Evolutionary conservation across 176 grass and related monocot genomes (phyloP).

Genomic region (Ampelocalamus luodianensis): DNA sequence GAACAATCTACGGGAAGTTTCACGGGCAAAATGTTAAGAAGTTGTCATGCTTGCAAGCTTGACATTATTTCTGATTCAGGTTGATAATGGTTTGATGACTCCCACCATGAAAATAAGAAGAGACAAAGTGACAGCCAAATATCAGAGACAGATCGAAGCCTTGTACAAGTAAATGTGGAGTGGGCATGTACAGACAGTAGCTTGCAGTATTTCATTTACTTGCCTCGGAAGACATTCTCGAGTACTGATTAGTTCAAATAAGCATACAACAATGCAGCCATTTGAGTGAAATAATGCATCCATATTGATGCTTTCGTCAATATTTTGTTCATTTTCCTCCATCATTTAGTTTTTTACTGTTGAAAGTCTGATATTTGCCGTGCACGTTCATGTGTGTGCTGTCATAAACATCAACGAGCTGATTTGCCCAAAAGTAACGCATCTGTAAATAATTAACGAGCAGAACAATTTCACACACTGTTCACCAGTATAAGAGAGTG

Average conservation of each 20-base stretch:
- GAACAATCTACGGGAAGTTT: slow-evolving; percentile 76
- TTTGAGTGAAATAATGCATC: neutral
- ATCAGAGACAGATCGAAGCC: slow-evolving; percentile 59
- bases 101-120: slow-evolving; percentile 93
- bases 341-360: neutral
- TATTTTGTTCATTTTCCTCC: no score
- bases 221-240: neutral
- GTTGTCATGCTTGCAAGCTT: neutral
- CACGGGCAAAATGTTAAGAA: neutral
- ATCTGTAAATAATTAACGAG: no score
- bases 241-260: neutral
- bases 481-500: no score
- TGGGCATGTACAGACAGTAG: neutral
- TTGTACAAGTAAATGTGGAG: slow-evolving; percentile 56
- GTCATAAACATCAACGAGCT: no score
- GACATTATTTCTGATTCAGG: slow-evolving; percentile 44
- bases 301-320: no score
- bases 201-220: neutral
- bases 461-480: no score
- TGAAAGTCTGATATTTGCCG: neutral
- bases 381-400: neutral
- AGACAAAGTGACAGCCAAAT: slow-evolving; percentile 68
- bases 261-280: neutral
- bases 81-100: slow-evolving; percentile 92
- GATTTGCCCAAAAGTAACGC: no score